Base-by-base conservation (phyloP, 805 yeast species). In the Yarrowia sp. region DNA sequence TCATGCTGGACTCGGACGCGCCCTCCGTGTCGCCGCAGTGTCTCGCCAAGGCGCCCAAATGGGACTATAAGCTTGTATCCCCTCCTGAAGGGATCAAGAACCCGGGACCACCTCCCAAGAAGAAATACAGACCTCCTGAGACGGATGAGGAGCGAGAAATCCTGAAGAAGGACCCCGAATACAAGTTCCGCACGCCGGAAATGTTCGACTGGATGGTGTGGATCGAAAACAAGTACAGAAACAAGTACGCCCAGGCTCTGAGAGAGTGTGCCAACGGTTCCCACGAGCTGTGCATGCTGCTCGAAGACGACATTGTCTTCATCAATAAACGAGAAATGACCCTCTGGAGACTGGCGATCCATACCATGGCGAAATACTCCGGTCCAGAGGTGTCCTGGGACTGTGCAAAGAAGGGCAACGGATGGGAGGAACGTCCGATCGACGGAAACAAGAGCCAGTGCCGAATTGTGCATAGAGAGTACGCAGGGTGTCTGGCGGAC, bases 241-340 rank as follows among this genome's bases (percentile, higher is more conserved):
- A 59, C 52, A 59, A 59, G 65, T 59, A 59, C 42, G 65, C 65
- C 9, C 35, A 59, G 52, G 45, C 65, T 12, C 55, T 70, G 38
- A n/a, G 48, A 38, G 58, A 41, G 16, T 71, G 73, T 43, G 50
- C 65, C 14, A 4, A 46, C 16, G 72, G 73, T 10, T 67, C 40
- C 19, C 68, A 68, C 35, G 72, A 70, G 55, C 72, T 71, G 53
- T 71, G 73, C 36, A 36, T 71, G 46, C 40, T 71, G 14, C 63
- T 71, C 42, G 73, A 71, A 36, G 73, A 71, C 56, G 73, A 71
- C 22, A 71, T 71, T 26, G 59, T 48, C 8, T 71, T 70, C 35
- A 50, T 71, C 64, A 70, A 70, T 50, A 16, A 63, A 16, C 45
- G 40, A 3, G 41, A 22, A 5, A 32, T 35, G 22, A 59, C n/a